Percentiles rank a stretch among this genome's conserved stretches.
phyloP scores from a whole-genome alignment of 768 basidiomycete genomes.

The Leucosporidium scottii region DNA sequence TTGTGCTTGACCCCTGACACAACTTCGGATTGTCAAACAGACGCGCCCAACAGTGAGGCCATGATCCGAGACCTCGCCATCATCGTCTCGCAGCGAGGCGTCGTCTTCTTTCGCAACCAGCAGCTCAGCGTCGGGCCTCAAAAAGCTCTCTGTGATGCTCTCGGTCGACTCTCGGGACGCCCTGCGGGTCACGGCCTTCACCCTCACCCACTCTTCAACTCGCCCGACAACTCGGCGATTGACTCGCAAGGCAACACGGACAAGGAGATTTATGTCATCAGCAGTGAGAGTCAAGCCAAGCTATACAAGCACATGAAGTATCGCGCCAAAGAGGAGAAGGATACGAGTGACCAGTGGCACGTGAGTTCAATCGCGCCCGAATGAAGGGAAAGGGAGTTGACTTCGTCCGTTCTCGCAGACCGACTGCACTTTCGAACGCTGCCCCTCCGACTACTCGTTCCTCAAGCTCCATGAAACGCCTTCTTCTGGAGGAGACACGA shows the following conservation, averaged over 20 bases:
- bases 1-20: too few species aligned
- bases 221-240: conserved; percentile 46
- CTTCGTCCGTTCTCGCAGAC: too few species aligned
- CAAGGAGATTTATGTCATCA: conserved; percentile 52
- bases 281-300: conserved; percentile 39
- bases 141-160: neutral
- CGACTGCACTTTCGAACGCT: conserved; percentile 21
- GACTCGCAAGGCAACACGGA: too few species aligned
- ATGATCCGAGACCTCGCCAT: conserved; percentile 53
- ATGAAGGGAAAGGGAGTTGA: too few species aligned
- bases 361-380: too few species aligned
- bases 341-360: too few species aligned
- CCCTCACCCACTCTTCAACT: conserved; percentile 4
- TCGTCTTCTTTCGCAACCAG: conserved; percentile 10
- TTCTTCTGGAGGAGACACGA: conserved; percentile 44
- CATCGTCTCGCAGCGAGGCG: conserved; percentile 35
- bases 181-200: neutral
- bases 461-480: conserved; percentile 43
- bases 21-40: too few species aligned
- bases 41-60: conserved; percentile 46
- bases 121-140: neutral
- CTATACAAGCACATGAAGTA: too few species aligned
- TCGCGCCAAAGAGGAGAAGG: too few species aligned
- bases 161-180: neutral
- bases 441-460: conserved; percentile 56